Evolutionary conservation across 2,329 filamentous ascomycete genomes (phyloP), one percentile per base, ranked within the genome.

Genomic region (Dryadomyces quercus-mongolicae): DNA sequence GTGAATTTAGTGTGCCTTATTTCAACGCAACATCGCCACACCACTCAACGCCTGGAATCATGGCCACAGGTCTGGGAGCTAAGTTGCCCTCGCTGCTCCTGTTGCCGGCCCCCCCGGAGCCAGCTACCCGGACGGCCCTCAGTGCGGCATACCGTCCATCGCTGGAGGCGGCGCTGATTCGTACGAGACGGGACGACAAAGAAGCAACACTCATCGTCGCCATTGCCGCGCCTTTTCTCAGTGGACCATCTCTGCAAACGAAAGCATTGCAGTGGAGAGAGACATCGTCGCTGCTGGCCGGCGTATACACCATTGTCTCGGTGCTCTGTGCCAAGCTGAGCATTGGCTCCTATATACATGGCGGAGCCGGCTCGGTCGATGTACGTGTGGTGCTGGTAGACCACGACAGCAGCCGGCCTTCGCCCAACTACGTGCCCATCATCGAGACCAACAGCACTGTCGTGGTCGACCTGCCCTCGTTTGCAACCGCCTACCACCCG

Each of bases 231-330:
- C 80, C 84, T 2, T 72, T 85, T 52, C 74, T 90, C 22, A 18
- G 51, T 8, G 78, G 79, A 45, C 79, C 83, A 2, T 71, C 85
- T 51, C 74, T 88, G 8, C 36, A 51, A 0, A 15, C 12, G n/a
- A 75, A 78, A 61, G 72, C 76, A 22, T 70, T 79, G 48, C 71
- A 79, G 18, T 95, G 90, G 77, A 65, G 74, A 38, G 70, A 76
- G n/a, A 78, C 83, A 0, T 89, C 95, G 67, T 74, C 77, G n/a
- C 73, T 92, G 5, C 70, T 96, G 21, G 86, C 86, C 2, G 79
- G 80, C 25, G 65, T 94, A 22, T 97, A 97, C 74, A 82, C 83
- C 62, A 76, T 96, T 51, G 73, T 93, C 54, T 85, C 85, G 38
- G 71, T 83, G 48, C 73, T 88, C n/a, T 88, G 85, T 58, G 80